Base-by-base conservation (phyloP, 2,329 filamentous ascomycete species). In the Cercospora janseana region DNA sequence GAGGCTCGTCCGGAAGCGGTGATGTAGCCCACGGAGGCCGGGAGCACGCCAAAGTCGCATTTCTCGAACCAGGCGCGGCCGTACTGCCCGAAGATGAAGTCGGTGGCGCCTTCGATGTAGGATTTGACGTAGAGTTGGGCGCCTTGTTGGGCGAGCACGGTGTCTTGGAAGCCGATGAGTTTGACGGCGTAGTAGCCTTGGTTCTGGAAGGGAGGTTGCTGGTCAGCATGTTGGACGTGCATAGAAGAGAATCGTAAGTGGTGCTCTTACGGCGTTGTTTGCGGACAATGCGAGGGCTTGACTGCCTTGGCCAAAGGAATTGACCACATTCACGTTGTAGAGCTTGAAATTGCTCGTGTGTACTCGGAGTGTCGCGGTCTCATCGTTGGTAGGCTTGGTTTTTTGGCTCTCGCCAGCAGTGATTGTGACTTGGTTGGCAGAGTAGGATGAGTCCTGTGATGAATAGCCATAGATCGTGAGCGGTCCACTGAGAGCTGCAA, bases 301-400 rank as follows among this genome's bases (percentile, higher is more conserved):
- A 3, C 70, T 72, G 16, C 76, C 75, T 29, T 69, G 45, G 6
- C 77, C 78, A 45, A 73, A 66, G 12, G 64, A 67, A 42, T 80
- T 80, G 42, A 71, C 73, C 3, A 81, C 69, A 62, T 82, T 80
- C 63, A 86, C 71, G 56, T 85, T 85, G 70, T 85, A 86, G 13
- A 84, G 68, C 57, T 77, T 78, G 51, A 84, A 74, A 58, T 79
- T 74, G 4, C 66, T 61, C 0, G 77, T 73, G 58, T 65, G 67
- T 6, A 72, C 74, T 9, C 75, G 70, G n/a, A 78, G 64, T 1
- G 77, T 79, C 3, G 68, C 74, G 4, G 75, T 82, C 51, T 66
- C 63, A 55, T 85, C 82, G 55, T 85, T 79, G 59, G 65, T 75
- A 31, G 72, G 56, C 0, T 70, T 71, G 48, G 74, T 66, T 13